Conservation (phyloP, 2,329 filamentous ascomycete species). For the Diaporthe nobilis region DNA sequence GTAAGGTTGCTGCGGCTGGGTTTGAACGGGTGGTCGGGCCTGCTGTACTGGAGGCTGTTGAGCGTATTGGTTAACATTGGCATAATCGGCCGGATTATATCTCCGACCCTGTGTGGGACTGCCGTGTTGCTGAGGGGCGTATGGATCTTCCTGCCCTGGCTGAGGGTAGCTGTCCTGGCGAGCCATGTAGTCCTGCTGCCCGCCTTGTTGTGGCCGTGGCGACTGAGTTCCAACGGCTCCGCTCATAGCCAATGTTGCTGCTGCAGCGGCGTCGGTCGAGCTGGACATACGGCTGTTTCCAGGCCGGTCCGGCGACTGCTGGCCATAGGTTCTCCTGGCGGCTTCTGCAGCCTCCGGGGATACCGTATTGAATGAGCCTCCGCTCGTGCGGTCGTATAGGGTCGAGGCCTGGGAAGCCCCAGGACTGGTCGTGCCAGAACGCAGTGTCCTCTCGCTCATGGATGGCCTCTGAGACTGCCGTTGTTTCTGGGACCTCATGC, state of each 20-base stretch:
- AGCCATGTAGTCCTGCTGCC: conserved; percentile 53
- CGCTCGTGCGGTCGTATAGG: conserved; percentile 41
- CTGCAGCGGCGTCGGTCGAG: conserved; percentile 64
- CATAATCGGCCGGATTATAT: conserved; percentile 86
- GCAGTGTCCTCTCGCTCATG: conserved; percentile 77
- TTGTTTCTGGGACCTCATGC: conserved; percentile 83
- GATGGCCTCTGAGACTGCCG: conserved; percentile 69
- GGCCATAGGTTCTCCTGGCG: conserved; percentile 74
- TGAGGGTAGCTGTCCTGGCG: conserved; percentile 49
- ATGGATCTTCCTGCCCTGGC: conserved; percentile 54
- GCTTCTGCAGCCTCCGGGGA: conserved; percentile 72
- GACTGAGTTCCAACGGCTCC: conserved; percentile 58
- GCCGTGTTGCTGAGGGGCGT: conserved; percentile 54
- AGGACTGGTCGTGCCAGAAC: conserved; percentile 65
- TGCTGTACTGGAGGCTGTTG: conserved; percentile 60
- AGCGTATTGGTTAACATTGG: conserved; percentile 63
- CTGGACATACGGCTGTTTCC: conserved; percentile 68
- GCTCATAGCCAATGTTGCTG: conserved; percentile 73
- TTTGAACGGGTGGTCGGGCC: conserved; percentile 46
- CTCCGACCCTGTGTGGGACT: conserved; percentile 68
- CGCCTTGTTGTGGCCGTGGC: conserved; percentile 48
- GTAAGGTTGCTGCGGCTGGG: conserved; percentile 54
- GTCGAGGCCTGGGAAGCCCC: conserved; percentile 51
- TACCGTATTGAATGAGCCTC: conserved; percentile 47
- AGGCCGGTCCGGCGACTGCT: conserved; percentile 62